Conservation (phyloP, 106 monocot species). For the Ottelia alismoides region DNA sequence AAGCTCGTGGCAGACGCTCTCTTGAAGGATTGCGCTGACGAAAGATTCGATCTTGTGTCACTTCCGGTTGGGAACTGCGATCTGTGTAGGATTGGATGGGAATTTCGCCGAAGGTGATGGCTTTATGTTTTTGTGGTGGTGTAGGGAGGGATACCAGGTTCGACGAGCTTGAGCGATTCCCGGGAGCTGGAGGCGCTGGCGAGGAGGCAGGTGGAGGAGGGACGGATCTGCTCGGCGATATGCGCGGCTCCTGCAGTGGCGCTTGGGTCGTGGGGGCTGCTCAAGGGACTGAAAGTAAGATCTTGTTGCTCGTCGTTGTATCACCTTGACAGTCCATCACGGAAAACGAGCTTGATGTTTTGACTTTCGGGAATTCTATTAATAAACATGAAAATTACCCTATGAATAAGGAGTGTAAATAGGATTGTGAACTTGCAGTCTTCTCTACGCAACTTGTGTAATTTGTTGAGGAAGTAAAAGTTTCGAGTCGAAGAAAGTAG, state of each 20-base stretch:
- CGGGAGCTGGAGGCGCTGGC: conserved; percentile 38
- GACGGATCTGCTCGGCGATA: conserved; percentile 64
- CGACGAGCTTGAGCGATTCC: conserved; percentile 53
- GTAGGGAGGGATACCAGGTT: conserved; percentile 76
- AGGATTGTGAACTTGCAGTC: too few species aligned
- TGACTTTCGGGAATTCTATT: too few species aligned
- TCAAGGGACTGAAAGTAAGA: conserved; percentile 57
- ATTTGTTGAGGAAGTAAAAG: too few species aligned
- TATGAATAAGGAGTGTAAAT: too few species aligned
- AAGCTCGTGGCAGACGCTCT: conserved; percentile 79
- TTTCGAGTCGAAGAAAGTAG: too few species aligned
- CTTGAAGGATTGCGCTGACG: conserved; percentile 26
- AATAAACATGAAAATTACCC: too few species aligned
- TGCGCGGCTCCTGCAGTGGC: conserved; percentile 75
- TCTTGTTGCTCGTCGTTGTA: too few species aligned
- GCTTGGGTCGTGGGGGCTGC: conserved; percentile 83
- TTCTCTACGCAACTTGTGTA: too few species aligned
- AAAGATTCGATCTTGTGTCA: conserved; percentile 37
- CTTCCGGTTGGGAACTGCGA: conserved; percentile 14
- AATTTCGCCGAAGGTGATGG: neutral
- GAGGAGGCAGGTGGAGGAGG: conserved; percentile 50
- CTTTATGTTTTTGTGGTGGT: conserved; percentile 10
- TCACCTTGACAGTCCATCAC: too few species aligned
- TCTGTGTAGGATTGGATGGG: too few species aligned
- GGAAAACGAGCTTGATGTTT: too few species aligned